Percentiles rank a stretch among this genome's conserved stretches.
phyloP scores from a whole-genome alignment of 352 stramenopile species.

The Phytophthora crassamura region DNA sequence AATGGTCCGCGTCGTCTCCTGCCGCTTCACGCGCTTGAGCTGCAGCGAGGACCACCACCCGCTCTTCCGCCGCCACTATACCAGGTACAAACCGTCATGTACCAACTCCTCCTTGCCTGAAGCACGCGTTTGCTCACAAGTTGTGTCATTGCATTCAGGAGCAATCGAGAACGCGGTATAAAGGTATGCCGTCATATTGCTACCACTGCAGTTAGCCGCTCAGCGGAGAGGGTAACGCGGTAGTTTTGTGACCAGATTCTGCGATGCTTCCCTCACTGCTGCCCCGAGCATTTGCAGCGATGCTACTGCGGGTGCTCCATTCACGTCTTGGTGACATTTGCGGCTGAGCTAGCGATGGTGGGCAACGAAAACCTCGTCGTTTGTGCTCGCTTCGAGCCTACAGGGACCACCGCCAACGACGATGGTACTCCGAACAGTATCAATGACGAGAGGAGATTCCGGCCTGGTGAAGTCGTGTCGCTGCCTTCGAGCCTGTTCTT shows the following conservation, averaged over 20 bases:
- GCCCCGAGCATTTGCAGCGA: constrained; percentile 35
- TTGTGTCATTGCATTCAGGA: constrained; percentile 3
- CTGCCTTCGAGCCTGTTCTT: constrained; percentile 18
- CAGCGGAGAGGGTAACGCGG: not conserved
- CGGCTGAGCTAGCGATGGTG: not conserved
- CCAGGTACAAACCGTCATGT: constrained; percentile 25
- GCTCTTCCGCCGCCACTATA: constrained; percentile 40
- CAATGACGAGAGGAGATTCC: constrained; percentile 16
- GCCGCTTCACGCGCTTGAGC: constrained; percentile 32
- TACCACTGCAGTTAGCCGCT: not conserved
- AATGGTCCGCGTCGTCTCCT: constrained; percentile 27
- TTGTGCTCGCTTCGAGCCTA: constrained; percentile 44
- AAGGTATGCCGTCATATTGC: constrained; percentile 7
- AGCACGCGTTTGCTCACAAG: too few relatives aligned
- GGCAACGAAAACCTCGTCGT: constrained; percentile 33
- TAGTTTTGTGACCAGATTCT: constrained; percentile 15
- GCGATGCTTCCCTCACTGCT: constrained; percentile 52
- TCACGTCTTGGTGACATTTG: constrained; percentile 34
- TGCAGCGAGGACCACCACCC: constrained; percentile 38
- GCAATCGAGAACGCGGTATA: constrained; percentile 17
- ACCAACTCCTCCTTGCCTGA: not conserved
- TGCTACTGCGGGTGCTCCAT: constrained; percentile 51
- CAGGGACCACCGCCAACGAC: not conserved
- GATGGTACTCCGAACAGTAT: not conserved
- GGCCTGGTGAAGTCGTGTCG: constrained; percentile 12